These are phyloP conservation scores for Ilex aquifolium DNA, from an alignment of 257 asterid species.

Conservation along the genomic window DNA sequence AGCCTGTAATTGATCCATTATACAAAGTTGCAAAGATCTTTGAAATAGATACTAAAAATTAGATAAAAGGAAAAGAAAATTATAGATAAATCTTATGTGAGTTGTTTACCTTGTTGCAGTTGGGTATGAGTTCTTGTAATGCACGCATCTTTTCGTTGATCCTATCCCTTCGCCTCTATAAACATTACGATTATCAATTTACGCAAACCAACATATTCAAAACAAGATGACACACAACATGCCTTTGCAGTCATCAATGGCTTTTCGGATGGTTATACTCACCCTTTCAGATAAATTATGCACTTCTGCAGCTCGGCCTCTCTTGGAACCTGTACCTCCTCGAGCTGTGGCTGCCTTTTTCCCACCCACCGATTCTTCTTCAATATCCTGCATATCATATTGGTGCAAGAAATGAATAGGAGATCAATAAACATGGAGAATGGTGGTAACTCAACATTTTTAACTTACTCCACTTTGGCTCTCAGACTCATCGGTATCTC, in stretches of 20 bases:
- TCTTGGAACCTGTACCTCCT: constrained; percentile 65
- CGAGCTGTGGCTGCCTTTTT: constrained; percentile 38
- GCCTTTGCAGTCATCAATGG: background rate
- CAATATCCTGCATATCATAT: constrained; percentile 57
- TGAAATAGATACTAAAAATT: too few species aligned
- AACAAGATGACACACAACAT: background rate
- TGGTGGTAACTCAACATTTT: constrained; percentile 2
- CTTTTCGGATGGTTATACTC: constrained; percentile 17
- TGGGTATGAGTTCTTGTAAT: constrained; percentile 93
- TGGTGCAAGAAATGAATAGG: constrained; percentile 5
- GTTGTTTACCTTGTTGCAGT: constrained; percentile 80
- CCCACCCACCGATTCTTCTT: constrained; percentile 55
- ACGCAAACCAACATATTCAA: background rate
- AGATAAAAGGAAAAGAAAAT: background rate
- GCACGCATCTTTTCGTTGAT: constrained; percentile 77
- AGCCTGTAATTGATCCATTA: background rate
- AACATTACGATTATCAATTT: too few species aligned
- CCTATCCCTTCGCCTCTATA: background rate
- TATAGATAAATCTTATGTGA: too few species aligned
- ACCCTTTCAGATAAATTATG: constrained; percentile 98
- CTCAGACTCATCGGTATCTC: constrained; percentile 63
- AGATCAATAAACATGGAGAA: background rate
- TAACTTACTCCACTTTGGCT: constrained; percentile 71
- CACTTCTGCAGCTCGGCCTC: constrained; percentile 96
- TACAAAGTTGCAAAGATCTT: too few species aligned